Percentiles rank a stretch among this genome's conserved stretches.
Evolutionary conservation across 352 stramenopile species (phyloP).

Genomic region (Blastocystis sp.): DNA sequence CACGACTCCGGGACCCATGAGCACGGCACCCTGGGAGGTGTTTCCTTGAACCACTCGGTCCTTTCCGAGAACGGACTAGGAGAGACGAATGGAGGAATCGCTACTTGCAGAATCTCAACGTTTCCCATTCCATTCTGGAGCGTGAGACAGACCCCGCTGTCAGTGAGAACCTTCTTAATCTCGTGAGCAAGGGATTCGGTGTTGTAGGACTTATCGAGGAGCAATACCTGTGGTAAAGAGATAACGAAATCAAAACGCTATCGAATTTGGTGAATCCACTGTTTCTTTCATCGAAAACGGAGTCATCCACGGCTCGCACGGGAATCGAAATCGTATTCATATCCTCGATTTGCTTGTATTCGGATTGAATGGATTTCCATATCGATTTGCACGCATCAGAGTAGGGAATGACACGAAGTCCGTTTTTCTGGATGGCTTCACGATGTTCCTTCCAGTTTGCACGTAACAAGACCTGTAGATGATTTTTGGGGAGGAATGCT

Average conservation of each 20-base stretch:
- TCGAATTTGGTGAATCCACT: neutral
- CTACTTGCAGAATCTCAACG: conserved; percentile 65
- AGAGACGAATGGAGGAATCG: neutral
- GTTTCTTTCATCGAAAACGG: conserved; percentile 32
- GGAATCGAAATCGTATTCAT: neutral
- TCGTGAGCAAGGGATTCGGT: conserved; percentile 20
- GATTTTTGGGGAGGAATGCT: neutral
- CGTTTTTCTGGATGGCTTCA: conserved; percentile 43
- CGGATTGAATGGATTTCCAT: conserved; percentile 37
- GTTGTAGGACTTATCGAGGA: conserved; percentile 57
- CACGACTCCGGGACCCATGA: conserved; percentile 32
- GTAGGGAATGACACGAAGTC: conserved; percentile 23
- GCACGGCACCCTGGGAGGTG: conserved; percentile 54
- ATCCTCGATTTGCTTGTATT: neutral
- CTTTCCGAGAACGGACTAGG: conserved; percentile 44
- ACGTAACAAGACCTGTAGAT: conserved; percentile 1
- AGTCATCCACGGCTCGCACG: conserved; percentile 46
- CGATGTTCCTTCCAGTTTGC: conserved; percentile 56
- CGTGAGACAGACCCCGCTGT: conserved; percentile 44
- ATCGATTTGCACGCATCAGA: conserved; percentile 48
- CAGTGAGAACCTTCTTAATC: conserved; percentile 48
- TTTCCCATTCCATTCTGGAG: conserved; percentile 69
- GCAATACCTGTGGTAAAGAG: conserved; percentile 18
- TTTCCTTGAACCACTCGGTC: conserved; percentile 63
- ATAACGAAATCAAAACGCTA: neutral